Percentiles rank a stretch among this genome's conserved stretches.
phyloP scores from a whole-genome alignment of 495 filamentous ascomycete species.

The Geopyxis carbonaria region DNA sequence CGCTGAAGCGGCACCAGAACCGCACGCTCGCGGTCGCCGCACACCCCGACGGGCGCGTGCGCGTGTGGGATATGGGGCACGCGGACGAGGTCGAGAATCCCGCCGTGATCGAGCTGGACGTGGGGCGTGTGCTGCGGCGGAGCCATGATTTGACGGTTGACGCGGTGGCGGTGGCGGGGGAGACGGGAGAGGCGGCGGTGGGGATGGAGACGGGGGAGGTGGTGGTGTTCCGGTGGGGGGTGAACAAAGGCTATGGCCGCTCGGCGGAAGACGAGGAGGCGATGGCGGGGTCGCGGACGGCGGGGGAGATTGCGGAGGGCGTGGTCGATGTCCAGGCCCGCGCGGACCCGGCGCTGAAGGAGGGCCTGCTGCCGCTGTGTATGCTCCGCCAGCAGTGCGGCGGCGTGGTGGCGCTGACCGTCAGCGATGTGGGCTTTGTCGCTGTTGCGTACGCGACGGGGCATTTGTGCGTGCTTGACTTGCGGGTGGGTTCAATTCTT shows the following conservation, averaged over 20 bases:
- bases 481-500: slow-evolving; percentile 26
- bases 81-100: slow-evolving; percentile 86
- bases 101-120: slow-evolving; percentile 63
- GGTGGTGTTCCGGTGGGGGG: slow-evolving; percentile 69
- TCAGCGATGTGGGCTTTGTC: slow-evolving; percentile 83
- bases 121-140: slow-evolving; percentile 64
- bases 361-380: slow-evolving; percentile 64
- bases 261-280: slow-evolving; percentile 16
- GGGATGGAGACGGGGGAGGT: slow-evolving; percentile 70
- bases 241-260: slow-evolving; percentile 41
- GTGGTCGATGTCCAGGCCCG: slow-evolving; percentile 57
- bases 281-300: slow-evolving; percentile 9
- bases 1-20: slow-evolving; percentile 56
- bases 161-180: slow-evolving; percentile 55
- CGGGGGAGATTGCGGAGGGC: slow-evolving; percentile 3
- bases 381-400: slow-evolving; percentile 70
- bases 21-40: slow-evolving; percentile 66
- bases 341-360: slow-evolving; percentile 60
- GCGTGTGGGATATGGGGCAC: slow-evolving; percentile 80
- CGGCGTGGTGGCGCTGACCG: slow-evolving; percentile 54
- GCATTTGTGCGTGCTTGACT: slow-evolving; percentile 59
- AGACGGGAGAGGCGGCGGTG: slow-evolving; percentile 65
- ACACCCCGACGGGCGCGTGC: slow-evolving; percentile 72
- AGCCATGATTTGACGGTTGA: slow-evolving; percentile 62
- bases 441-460: slow-evolving; percentile 71